phyloP scores from a whole-genome alignment of 2,329 filamentous ascomycete genomes.

The Cercospora sp. region DNA sequence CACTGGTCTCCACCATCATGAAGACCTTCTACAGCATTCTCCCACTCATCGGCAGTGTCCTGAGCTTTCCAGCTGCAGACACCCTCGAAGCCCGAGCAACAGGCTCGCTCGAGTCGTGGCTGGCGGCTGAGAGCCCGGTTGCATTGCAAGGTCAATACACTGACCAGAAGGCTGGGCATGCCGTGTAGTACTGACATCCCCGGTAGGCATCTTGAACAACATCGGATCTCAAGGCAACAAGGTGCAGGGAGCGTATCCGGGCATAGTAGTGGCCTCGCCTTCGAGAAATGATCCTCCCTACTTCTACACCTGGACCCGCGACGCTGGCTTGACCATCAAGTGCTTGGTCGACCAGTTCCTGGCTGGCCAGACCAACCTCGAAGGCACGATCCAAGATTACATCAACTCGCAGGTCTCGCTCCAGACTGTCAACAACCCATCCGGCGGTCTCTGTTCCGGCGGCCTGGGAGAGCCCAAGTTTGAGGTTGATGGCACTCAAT shows the following conservation, averaged over 20 bases:
- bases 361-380: conserved; percentile 56
- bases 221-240: conserved; percentile 55
- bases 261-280: conserved; percentile 58
- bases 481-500: conserved; percentile 60
- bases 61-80: conserved; percentile 16
- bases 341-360: conserved; percentile 67
- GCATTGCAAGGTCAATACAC: conserved; percentile 46
- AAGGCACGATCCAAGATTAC: conserved; percentile 66
- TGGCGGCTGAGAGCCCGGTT: conserved; percentile 50
- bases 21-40: conserved; percentile 14
- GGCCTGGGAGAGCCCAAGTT: conserved; percentile 74
- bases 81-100: conserved; percentile 21
- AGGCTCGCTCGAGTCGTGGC: conserved; percentile 36
- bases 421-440: conserved; percentile 69
- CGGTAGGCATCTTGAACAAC: conserved; percentile 52
- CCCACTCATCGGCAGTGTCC: conserved; percentile 15
- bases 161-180: neutral
- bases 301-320: conserved; percentile 77
- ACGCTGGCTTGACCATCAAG: conserved; percentile 71
- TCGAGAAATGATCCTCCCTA: conserved; percentile 59
- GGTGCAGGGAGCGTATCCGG: conserved; percentile 51
- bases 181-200: neutral
- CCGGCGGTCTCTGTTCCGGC: conserved; percentile 55
- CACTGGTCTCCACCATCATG: conserved; percentile 12
- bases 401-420: conserved; percentile 66